Evolutionary conservation across 352 stramenopile genomes (phyloP), one percentile per base, ranked within the genome.

Genomic region (Albugo candida): DNA sequence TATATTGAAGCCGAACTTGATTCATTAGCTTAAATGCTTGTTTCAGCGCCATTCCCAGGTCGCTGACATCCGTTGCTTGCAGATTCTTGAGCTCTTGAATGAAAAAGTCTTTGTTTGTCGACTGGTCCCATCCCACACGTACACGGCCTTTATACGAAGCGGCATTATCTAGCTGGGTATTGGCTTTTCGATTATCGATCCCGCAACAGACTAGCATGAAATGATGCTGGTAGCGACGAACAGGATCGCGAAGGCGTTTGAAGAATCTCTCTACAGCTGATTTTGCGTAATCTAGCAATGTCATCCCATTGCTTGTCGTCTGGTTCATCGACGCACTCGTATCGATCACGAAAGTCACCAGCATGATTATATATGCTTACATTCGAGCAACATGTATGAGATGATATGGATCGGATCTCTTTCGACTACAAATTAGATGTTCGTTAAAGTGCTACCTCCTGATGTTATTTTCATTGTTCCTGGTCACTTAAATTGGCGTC

Each of bases 281-380:
- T 65, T 92, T 92, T 61, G 79, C 79, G 49, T 80, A 88, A 61
- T 92, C 79, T 44, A 92, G 61, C 51, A 92, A 63, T 52, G 79
- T 88, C 79, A 92, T 92, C 47, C 79, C 79, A 47, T 66, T 83
- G 63, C 63, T 84, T 40, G 76, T 88, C 54, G 67, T 81, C 71
- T 92, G 79, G 58, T 86, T 88, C 79, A 92, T 92, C 41, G 79
- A 92, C 67, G 76, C 79, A 51, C 68, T 84, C 60, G 79, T 92
- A 64, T 92, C 79, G 55, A 92, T 70, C 58, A 92, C 77, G 60
- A 92, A 92, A 58, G 75, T 87, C 61, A 92, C 76, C 16, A 92
- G 61, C 79, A 92, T 92, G 14, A n/a, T 57, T 31, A 31, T 31
- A 8, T 31, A 3, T 3, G 24, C 3, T 31, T 8, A 31, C 24